A percentile compares a stretch with the other conserved stretches of the same genome.
Evolutionary conservation across 2,329 filamentous ascomycete species (phyloP).

Genomic region (Penicillium sp.): DNA sequence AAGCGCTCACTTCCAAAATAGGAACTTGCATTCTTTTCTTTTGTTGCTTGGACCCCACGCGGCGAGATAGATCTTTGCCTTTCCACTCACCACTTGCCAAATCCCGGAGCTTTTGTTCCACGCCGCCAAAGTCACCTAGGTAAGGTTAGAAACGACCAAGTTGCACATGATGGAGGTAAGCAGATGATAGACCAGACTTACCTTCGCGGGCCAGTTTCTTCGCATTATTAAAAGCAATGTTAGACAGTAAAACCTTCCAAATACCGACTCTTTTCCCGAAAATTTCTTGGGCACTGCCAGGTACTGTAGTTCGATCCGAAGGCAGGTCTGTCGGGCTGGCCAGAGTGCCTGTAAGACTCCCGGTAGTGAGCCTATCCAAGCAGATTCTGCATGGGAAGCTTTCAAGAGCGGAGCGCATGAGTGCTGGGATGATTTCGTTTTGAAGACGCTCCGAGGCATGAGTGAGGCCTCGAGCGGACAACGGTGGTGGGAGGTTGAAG

Average conservation of each 20-base stretch:
- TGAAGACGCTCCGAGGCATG: slow-evolving; percentile 2
- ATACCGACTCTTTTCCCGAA: slow-evolving; percentile 14
- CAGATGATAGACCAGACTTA: background rate
- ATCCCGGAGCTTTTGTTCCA: slow-evolving; percentile 14
- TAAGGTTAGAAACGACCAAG: background rate
- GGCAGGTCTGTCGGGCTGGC: background rate
- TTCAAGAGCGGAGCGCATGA: slow-evolving; percentile 7
- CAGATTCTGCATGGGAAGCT: slow-evolving; percentile 18
- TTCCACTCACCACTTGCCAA: slow-evolving; percentile 18
- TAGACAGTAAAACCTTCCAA: slow-evolving; percentile 18
- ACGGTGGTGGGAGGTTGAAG: background rate
- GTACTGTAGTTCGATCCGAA: background rate
- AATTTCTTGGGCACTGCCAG: slow-evolving; percentile 4
- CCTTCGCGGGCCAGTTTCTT: slow-evolving; percentile 5
- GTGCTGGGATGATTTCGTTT: background rate
- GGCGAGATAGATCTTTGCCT: slow-evolving; percentile 3
- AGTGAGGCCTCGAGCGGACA: background rate
- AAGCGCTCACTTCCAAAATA: slow-evolving; percentile 6
- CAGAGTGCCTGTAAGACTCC: background rate
- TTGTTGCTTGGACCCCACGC: slow-evolving; percentile 3
- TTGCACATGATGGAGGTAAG: background rate
- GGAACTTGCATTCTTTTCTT: slow-evolving; percentile 9
- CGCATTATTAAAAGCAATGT: slow-evolving; percentile 7
- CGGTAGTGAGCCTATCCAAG: slow-evolving; percentile 3
- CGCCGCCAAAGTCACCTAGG: background rate